Base-by-base conservation (phyloP, 2,329 filamentous ascomycete species). In the Lachnellula hyalina region DNA sequence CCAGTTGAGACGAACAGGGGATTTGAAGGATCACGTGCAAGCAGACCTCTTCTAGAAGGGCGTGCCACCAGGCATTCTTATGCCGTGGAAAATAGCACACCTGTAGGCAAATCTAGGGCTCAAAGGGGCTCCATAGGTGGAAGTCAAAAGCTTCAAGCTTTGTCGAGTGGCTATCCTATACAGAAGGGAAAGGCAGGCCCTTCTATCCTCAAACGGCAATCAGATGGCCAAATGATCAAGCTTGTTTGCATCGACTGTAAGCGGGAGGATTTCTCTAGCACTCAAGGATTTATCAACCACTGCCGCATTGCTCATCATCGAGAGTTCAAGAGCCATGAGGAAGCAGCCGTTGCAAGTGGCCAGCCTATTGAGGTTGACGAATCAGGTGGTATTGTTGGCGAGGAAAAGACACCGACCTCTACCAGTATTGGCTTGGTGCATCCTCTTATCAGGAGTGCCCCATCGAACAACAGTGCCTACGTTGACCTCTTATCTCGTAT, bases 251-350 rank as follows among this genome's bases (percentile, higher is more conserved):
- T 89, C 56, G 88, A 94, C 70, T 97, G 94, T 72, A 81, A 90
- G 49, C 82, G 93, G 60, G 89, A 90, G 70, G 90, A 96, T 71
- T 97, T 97, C 68, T 92, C 88, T 53, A 97, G 92, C 74, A 95
- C 92, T 0, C 94, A 97, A 72, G 94, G 94, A n/a, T 97, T 97
- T 73, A 94, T 99, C 75, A 99, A 99, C 68, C 94, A 99, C 70
- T 97, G 93, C 70, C 90, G 94, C 54, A 97, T 99, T 65, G 91
- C 92, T 25, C 94, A 99, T 73, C 89, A 87, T 69, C 82, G 90
- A 56, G 91, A 95, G 61, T 97, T 92, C 77, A 93, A 96, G 74
- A 96, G 90, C 65, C 94, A 99, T 67, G 93, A 97, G 71, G 90
- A 92, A 67, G 94, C 94, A 59, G 94, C 93, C 35, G 80, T 92